Base-by-base conservation (phyloP, 129 eudicot species). In the Silybum marianum region DNA sequence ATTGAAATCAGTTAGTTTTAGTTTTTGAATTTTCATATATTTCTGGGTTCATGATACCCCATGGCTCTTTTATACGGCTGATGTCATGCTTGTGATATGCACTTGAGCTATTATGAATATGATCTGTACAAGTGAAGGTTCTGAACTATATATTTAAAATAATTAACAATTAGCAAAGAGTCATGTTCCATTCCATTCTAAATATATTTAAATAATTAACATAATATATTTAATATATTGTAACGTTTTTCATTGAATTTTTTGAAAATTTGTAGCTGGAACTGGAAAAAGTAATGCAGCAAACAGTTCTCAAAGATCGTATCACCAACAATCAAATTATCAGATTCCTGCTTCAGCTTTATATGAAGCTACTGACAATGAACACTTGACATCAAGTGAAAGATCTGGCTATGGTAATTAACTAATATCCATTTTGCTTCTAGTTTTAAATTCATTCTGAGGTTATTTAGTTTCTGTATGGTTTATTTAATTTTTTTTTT, bases 341-440 rank as follows among this genome's bases (percentile, higher is more conserved):
- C 96, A 91, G 71, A 89, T 80, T 30, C 92, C 96, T 75, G 90
- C 91, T 32, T 83, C 96, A 21, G 91, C 93, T 87, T 89, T 91
- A 42, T 89, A 89, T 76, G 96, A 87, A 36, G 60, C 84, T 30
- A 48, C 84, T 11, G 96, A 87, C 74, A 78, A 73, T 81, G 85
- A 65, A 71, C 63, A 62, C 79, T 86, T 23, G 69, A 7, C 76
- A 67, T 81, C 92, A 38, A 79, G 71, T 26, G 83, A 83, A 80
- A 77, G 80, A 80, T 86, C 83, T 65, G 82, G 89, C 66, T 75
- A 82, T 82, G 85, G 77, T 72, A 46, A 28, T 3, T 10, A 48
- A 26, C 44, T 66, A 8, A 42, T 65, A 18, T 73, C 68, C 44
- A 42, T 58, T 3, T 30, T 6, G n/a, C 9, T 23, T 9, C 32